Base-by-base conservation (phyloP, 2,329 filamentous ascomycete species). In the Aspergillus tanneri region DNA sequence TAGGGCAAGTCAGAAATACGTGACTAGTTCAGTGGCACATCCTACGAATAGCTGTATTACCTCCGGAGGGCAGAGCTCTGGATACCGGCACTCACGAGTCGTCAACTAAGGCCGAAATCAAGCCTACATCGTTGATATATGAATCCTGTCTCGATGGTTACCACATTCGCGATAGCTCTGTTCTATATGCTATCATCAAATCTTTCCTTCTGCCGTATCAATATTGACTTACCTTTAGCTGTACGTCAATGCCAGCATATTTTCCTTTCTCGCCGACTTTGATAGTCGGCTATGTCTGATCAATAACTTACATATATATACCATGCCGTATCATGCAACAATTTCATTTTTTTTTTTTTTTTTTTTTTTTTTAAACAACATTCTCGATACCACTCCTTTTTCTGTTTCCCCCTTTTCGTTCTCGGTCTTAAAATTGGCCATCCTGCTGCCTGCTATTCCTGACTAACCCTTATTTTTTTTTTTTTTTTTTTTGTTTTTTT, bases 251-350 rank as follows among this genome's bases (percentile, higher is more conserved):
- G 39, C 18, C 30, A 38, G 24, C 30, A 5, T 21, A 41, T 36
- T 12, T 45, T 25, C 21, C 30, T 49, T 35, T 42, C 43, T 35
- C 38, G 44, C 46, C 32, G 54, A 45, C 49, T 55, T 48, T 50
- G 44, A 51, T 21, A 57, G 39, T 53, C 51, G 27, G 43, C 47
- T 25, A 32, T 34, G 30, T 34, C 30, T 34, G 30, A 34, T 18
- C 30, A 34, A 34, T 18, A 34, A 18, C 19, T 34, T 6, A 7
- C 9, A 14, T 34, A 34, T 18, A 16, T 16, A 18, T 12, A 4
- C 11, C 27, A n/a, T 28, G 14, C 10, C 27, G 11, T n/a, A 28
- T 10, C 30, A 9, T 34, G 10, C n/a, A 16, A 19, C 14, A 14
- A 34, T 32, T 12, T 32, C 16, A 18, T 34, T 7, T 30, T 12